Evolutionary conservation across 257 asterid genomes (phyloP).

Genomic region (Fraxinus pennsylvanica): DNA sequence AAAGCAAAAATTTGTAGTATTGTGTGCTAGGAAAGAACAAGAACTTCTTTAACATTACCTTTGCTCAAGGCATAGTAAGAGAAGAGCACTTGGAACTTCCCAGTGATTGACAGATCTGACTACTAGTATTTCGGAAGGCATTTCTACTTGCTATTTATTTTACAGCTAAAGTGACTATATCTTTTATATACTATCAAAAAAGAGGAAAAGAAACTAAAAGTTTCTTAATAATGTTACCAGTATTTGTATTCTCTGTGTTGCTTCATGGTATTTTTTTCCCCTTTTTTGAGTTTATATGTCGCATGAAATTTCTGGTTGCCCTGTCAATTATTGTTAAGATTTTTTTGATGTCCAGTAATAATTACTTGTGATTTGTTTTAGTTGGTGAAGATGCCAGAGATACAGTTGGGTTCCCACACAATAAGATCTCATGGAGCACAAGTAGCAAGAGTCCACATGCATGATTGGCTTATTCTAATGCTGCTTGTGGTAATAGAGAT

Average conservation of each 20-base stretch:
- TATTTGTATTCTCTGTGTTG: not conserved
- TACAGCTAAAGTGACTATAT: not conserved
- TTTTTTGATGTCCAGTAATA: not conserved
- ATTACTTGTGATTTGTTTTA: constrained; percentile 22
- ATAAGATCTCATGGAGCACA: constrained; percentile 77
- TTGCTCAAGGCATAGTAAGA: not conserved
- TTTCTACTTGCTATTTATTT: not conserved
- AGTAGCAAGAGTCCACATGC: constrained; percentile 85
- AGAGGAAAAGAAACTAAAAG: not conserved
- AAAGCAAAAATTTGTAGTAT: not conserved
- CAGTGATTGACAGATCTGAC: not conserved
- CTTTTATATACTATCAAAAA: not conserved
- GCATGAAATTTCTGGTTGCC: not conserved
- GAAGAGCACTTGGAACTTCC: not conserved
- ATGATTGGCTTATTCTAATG: constrained; percentile 87
- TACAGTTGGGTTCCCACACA: constrained; percentile 91
- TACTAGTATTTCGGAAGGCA: not conserved
- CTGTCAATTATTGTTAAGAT: not conserved
- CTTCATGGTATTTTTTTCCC: not conserved
- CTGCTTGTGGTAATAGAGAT: constrained; percentile 77
- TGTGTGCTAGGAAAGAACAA: not conserved
- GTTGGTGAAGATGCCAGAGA: constrained; percentile 75
- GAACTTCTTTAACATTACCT: not conserved
- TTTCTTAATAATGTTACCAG: not conserved
- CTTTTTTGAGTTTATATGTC: not conserved